Base-by-base conservation (phyloP, 768 basidiomycete species). In the Ramaria rubella region DNA sequence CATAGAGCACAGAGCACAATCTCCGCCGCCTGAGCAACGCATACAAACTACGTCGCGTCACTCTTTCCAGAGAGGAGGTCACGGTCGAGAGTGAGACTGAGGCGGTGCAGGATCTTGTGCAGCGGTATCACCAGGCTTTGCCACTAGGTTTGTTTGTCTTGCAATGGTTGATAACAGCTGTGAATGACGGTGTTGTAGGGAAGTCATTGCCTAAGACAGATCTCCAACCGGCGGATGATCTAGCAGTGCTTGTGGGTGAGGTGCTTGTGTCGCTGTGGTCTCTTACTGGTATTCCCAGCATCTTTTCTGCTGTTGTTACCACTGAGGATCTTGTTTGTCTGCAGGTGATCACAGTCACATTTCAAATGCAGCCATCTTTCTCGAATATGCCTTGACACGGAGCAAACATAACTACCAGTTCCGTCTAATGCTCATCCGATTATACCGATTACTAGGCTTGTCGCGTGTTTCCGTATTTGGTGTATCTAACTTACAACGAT, bases 141-240 rank as follows among this genome's bases (percentile, higher is more conserved):
- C 73, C 78, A 19, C 72, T 92, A 2, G 91, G 70, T 67, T 23
- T 27, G 65, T 31, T 2, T 31, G 27, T 6, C 14, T 24, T n/a
- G 8, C n/a, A n/a, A n/a, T n/a, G n/a, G n/a, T n/a, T n/a, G n/a
- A n/a, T n/a, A n/a, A n/a, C n/a, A n/a, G n/a, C n/a, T n/a, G n/a
- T n/a, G n/a, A n/a, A n/a, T n/a, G n/a, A n/a, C n/a, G n/a, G n/a
- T n/a, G n/a, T n/a, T n/a, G 11, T 58, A 71, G 71, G 91, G 45
- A 70, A 73, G 40, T 72, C 78, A 50, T 75, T 94, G 19, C 81
- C 85, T 7, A 66, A 74, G 4, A 87, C 90, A 0, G 94, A 95
- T 63, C 74, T 94, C 24, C 94, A 95, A 65, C 89, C 86, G 17
- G 87, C 82, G 1, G 94, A 96, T 62, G 94, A 94, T 64, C 77